Evolutionary conservation across 208 protist genomes (phyloP).

Genomic region (Naegleria gruberi): DNA sequence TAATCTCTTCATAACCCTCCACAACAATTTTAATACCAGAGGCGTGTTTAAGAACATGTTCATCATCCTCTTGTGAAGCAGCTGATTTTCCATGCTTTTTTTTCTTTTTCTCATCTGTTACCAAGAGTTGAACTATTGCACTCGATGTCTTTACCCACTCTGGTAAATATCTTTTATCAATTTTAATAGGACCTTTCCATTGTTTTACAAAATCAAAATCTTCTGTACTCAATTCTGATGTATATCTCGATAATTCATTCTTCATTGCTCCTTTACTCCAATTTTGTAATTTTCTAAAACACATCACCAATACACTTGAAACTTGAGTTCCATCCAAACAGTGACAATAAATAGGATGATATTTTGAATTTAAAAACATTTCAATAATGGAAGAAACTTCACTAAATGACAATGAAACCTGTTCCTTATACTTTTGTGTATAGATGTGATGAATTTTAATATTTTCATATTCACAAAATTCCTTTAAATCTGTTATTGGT

Average conservation of each 20-base stretch:
- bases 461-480: slow-evolving; percentile 3
- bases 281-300: slow-evolving; percentile 11
- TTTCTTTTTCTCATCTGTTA: background rate
- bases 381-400: background rate
- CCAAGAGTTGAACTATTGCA: background rate
- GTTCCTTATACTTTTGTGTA: background rate
- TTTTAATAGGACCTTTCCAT: slow-evolving; percentile 15
- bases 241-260: background rate
- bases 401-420: background rate
- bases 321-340: slow-evolving; percentile 2
- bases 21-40: background rate
- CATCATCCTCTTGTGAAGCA: background rate
- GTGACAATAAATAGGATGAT: slow-evolving; percentile 6
- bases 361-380: background rate
- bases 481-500: background rate
- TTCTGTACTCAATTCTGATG: background rate
- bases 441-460: background rate
- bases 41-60: background rate
- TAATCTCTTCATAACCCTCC: background rate
- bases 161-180: background rate
- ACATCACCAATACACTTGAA: background rate
- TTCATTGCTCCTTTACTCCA: background rate
- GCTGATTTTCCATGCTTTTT: background rate
- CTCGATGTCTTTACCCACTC: background rate
- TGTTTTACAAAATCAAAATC: slow-evolving; percentile 12